A percentile compares a stretch with the other conserved stretches of the same genome.
Conservation (phyloP, 768 basidiomycete species). For the Multifurca ochricompacta region DNA sequence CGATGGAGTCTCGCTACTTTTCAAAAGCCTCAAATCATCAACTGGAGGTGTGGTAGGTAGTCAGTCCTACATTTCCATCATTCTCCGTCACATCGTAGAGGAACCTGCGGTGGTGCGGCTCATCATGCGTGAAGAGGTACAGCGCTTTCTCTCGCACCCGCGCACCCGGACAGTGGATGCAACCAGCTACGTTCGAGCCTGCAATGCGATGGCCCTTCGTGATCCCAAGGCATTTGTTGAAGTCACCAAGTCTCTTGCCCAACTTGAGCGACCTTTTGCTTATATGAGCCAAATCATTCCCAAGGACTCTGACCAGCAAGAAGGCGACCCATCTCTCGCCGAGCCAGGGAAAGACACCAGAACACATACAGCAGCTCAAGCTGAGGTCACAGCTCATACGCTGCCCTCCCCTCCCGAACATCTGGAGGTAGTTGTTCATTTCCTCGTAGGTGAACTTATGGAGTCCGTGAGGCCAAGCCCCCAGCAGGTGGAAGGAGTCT, state of each 20-base stretch:
- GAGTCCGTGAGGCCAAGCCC: constrained; percentile 37
- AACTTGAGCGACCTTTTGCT: constrained; percentile 56
- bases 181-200: constrained; percentile 62
- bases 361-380: constrained; percentile 1
- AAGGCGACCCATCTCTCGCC: neutral
- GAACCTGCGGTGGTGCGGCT: constrained; percentile 53
- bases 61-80: constrained; percentile 77
- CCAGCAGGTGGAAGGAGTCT: constrained; percentile 1
- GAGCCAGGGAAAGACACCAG: constrained; percentile 23
- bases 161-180: constrained; percentile 65
- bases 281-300: constrained; percentile 25
- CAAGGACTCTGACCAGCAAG: constrained; percentile 20
- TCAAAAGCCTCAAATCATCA: constrained; percentile 55
- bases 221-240: constrained; percentile 72
- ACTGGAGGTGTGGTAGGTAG: constrained; percentile 50
- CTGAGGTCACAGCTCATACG: constrained; percentile 22
- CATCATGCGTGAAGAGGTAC: constrained; percentile 79
- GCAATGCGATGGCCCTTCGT: constrained; percentile 73
- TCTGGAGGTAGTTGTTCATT: constrained; percentile 56
- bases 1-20: constrained; percentile 55
- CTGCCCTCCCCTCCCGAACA: constrained; percentile 33
- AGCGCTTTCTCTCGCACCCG: constrained; percentile 68
- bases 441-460: constrained; percentile 66
- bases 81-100: constrained; percentile 90
- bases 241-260: constrained; percentile 61